A percentile compares a stretch with the other conserved stretches of the same genome.
Conservation (phyloP, 2,329 filamentous ascomycete genomes). For the Aspergillus aculeatus region DNA sequence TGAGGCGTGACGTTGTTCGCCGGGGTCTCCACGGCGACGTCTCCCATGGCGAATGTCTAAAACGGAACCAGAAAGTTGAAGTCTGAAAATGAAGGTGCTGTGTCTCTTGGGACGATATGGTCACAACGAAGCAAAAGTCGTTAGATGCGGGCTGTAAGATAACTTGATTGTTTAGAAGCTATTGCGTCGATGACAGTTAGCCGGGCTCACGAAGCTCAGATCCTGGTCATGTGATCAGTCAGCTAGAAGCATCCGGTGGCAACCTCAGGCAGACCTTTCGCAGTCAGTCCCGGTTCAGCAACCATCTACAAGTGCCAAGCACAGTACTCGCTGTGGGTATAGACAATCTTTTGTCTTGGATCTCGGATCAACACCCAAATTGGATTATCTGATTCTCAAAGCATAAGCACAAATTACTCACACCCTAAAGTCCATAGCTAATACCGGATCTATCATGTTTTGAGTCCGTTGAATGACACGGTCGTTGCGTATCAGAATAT, state of each 20-base stretch:
- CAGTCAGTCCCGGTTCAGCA: no score
- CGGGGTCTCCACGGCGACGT: slow-evolving; percentile 81
- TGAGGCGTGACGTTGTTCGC: slow-evolving; percentile 71
- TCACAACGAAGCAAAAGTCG: background rate
- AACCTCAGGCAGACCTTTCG: background rate
- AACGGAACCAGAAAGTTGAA: background rate
- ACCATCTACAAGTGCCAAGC: no score
- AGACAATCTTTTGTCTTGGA: no score
- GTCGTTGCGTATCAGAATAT: no score
- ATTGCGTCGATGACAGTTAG: slow-evolving; percentile 9
- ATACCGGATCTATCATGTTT: no score
- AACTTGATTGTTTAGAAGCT: background rate
- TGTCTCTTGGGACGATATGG: background rate
- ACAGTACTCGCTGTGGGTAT: no score
- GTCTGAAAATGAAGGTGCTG: background rate
- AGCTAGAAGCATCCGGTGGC: background rate
- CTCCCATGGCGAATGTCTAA: slow-evolving; percentile 64
- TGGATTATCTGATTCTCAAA: no score
- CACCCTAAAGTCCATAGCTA: no score
- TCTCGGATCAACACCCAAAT: no score
- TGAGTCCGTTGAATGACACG: no score
- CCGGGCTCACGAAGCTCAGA: slow-evolving; percentile 11
- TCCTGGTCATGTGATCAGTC: slow-evolving; percentile 3
- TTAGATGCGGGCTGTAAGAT: background rate
- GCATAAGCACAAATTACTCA: no score